A percentile compares a stretch with the other conserved stretches of the same genome.
Evolutionary conservation across 306 rosid species (phyloP).

Genomic region (Potentilla sterilis): DNA sequence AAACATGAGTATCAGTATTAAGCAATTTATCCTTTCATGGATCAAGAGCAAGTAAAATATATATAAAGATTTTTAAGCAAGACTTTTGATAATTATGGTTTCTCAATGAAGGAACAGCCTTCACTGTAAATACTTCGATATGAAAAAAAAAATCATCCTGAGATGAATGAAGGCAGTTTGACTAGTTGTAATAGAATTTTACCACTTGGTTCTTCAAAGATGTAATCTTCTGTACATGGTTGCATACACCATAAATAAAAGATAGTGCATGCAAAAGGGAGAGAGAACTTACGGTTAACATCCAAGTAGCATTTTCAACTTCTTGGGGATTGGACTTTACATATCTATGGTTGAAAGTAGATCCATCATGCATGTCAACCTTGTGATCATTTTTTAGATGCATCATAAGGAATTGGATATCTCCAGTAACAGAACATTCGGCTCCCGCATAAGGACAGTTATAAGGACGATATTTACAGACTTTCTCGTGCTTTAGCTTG

Average conservation of each 20-base stretch:
- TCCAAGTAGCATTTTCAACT: conserved; percentile 58
- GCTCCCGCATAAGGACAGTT: conserved; percentile 57
- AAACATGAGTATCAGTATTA: background rate
- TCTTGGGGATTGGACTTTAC: conserved; percentile 56
- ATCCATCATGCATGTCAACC: conserved; percentile 60
- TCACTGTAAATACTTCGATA: background rate
- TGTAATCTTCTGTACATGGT: background rate
- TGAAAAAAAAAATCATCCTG: background rate
- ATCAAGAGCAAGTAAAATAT: background rate
- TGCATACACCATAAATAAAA: background rate
- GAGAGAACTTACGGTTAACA: conserved; percentile 43
- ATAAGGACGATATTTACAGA: conserved; percentile 46
- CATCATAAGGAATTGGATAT: conserved; percentile 46
- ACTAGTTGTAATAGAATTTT: background rate
- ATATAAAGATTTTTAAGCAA: background rate
- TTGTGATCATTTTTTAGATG: conserved; percentile 53
- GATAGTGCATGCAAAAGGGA: background rate
- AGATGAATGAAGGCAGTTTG: background rate
- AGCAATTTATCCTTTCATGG: background rate
- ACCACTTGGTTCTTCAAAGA: background rate
- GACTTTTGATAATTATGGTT: background rate
- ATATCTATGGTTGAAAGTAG: conserved; percentile 54
- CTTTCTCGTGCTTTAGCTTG: conserved; percentile 56
- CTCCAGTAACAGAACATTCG: conserved; percentile 51
- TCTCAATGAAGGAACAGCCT: background rate